These are phyloP conservation scores for Lagerstroemia speciosa DNA, from an alignment of 345 rosid species.

Conservation along the genomic window DNA sequence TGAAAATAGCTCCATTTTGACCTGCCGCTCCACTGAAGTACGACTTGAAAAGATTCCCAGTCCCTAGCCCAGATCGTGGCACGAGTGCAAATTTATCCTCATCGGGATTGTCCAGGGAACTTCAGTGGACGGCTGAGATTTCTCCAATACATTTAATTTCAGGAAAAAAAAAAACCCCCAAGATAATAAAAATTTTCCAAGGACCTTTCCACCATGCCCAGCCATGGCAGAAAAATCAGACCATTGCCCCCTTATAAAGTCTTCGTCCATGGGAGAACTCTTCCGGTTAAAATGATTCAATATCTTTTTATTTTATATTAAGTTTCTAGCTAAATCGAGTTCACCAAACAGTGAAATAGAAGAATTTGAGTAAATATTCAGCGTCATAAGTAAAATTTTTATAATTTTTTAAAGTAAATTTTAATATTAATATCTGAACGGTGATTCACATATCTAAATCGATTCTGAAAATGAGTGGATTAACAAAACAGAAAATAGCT, in stretches of 20 bases:
- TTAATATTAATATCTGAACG: no score
- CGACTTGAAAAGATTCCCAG: background rate
- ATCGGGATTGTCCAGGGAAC: background rate
- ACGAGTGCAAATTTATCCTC: background rate
- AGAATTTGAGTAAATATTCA: background rate
- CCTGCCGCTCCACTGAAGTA: background rate
- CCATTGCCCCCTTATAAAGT: no score
- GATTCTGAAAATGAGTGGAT: no score
- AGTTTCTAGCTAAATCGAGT: no score
- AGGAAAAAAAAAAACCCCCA: no score
- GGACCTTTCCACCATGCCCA: background rate
- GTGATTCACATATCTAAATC: no score
- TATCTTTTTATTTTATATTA: no score
- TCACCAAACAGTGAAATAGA: no score
- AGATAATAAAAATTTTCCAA: background rate
- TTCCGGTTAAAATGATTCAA: no score
- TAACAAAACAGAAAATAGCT: background rate
- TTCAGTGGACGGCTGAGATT: slow-evolving; percentile 3
- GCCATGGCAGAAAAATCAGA: background rate
- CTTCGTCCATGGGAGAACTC: no score
- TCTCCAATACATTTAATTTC: background rate
- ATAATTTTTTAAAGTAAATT: background rate
- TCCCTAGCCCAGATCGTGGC: background rate
- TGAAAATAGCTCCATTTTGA: background rate
- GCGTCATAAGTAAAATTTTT: background rate